Conservation (phyloP, 306 rosid genomes). For the Gillenia trifoliata region DNA sequence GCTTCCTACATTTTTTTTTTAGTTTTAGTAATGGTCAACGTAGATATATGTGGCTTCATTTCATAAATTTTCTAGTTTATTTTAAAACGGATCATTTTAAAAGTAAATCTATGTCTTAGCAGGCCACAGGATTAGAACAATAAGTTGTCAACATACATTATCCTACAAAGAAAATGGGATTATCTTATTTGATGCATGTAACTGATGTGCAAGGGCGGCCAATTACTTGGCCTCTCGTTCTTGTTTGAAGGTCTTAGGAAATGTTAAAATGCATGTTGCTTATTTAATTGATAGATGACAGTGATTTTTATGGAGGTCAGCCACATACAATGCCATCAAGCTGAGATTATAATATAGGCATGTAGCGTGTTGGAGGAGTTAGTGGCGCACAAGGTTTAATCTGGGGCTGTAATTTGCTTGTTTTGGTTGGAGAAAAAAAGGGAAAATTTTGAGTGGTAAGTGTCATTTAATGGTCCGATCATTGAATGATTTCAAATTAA, state of each 20-base stretch:
- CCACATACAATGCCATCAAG: not conserved
- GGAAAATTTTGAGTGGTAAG: too few relatives aligned
- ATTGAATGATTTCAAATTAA: too few relatives aligned
- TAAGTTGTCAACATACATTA: conserved; percentile 1
- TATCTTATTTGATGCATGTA: not conserved
- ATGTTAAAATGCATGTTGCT: not conserved
- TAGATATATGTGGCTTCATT: not conserved
- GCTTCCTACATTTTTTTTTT: too few relatives aligned
- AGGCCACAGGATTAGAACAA: not conserved
- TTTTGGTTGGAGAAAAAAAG: not conserved
- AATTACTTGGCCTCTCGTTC: not conserved
- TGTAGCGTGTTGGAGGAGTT: not conserved
- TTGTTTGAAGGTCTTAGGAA: not conserved
- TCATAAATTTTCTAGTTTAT: not conserved
- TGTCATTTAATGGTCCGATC: too few relatives aligned
- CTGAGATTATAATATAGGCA: not conserved
- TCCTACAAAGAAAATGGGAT: not conserved
- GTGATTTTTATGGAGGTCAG: not conserved
- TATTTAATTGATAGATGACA: not conserved
- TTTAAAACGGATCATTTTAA: not conserved
- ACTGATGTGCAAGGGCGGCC: not conserved
- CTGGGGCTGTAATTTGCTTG: not conserved
- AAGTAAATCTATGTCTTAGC: not conserved
- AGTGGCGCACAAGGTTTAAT: not conserved
- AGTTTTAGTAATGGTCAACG: not conserved